Conservation (phyloP, 441 rosid genomes). For the Populus trichocarpa region DNA sequence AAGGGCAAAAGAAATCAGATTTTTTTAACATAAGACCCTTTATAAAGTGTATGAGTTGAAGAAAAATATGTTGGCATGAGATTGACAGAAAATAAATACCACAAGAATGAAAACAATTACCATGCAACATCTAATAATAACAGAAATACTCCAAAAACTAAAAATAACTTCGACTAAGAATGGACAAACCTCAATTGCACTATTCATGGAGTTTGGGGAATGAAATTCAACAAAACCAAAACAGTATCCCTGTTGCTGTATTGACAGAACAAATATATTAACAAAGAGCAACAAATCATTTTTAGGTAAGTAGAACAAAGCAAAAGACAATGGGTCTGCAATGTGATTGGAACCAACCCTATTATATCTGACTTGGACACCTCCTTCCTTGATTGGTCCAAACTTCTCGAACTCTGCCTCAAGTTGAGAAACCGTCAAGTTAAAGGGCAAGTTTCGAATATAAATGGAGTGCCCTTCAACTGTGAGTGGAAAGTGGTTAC, state of each 20-base stretch:
- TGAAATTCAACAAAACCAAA: slow-evolving; percentile 65
- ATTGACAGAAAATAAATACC: neutral
- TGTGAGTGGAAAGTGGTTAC: slow-evolving; percentile 23
- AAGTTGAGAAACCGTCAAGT: slow-evolving; percentile 40
- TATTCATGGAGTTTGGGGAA: slow-evolving; percentile 43
- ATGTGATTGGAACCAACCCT: slow-evolving; percentile 36
- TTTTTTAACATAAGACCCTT: neutral
- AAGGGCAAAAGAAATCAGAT: neutral
- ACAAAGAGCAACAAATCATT: slow-evolving; percentile 8
- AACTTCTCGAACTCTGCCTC: slow-evolving; percentile 51
- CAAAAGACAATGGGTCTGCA: slow-evolving; percentile 7
- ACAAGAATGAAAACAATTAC: neutral
- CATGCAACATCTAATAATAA: neutral
- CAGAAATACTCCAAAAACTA: neutral
- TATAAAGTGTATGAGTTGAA: neutral
- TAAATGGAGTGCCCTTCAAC: slow-evolving; percentile 59
- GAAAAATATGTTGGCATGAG: neutral
- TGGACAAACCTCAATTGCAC: slow-evolving; percentile 51
- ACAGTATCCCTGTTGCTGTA: slow-evolving; percentile 52
- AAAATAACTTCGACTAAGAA: neutral
- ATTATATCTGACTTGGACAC: slow-evolving; percentile 52
- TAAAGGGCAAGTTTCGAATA: slow-evolving; percentile 50
- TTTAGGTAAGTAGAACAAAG: slow-evolving; percentile 8
- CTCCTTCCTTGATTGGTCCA: slow-evolving; percentile 59
- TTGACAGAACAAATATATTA: slow-evolving; percentile 11